Evolutionary conservation across 768 basidiomycete genomes (phyloP).

Genomic region (Filobasidium wieringae): DNA sequence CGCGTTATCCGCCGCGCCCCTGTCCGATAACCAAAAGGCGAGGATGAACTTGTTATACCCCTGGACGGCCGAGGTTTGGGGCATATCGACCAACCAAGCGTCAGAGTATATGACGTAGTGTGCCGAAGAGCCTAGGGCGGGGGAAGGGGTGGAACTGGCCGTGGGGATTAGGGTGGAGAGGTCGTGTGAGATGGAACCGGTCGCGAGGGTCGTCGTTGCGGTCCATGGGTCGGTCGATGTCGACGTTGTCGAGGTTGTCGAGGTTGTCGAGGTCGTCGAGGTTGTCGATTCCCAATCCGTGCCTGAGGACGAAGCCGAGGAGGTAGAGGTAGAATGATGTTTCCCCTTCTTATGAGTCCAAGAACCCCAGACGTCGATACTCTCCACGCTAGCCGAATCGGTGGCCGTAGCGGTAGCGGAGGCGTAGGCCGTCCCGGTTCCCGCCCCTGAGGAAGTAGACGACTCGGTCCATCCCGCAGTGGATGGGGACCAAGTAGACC

Average conservation of each 20-base stretch:
- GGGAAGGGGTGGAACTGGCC: background rate
- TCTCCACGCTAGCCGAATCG: background rate
- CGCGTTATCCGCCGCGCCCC: constrained; percentile 28
- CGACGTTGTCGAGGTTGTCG: background rate
- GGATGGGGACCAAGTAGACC: background rate
- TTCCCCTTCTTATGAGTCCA: background rate
- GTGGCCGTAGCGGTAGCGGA: background rate
- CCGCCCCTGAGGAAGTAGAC: background rate
- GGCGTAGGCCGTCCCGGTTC: background rate
- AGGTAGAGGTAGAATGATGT: background rate
- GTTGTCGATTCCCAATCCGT: background rate
- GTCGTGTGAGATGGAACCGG: background rate
- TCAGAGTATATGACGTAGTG: constrained; percentile 34
- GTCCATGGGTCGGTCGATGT: background rate
- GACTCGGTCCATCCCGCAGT: background rate
- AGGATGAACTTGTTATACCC: constrained; percentile 35
- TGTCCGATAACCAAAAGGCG: constrained; percentile 35
- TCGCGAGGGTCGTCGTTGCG: background rate
- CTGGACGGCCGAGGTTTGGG: constrained; percentile 20
- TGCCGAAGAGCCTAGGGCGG: constrained; percentile 16
- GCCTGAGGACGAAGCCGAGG: background rate
- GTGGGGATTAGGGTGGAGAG: background rate
- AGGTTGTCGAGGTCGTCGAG: background rate
- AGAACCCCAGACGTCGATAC: constrained; percentile 1
- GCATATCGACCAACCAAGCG: constrained; percentile 31